Percentiles rank a stretch among this genome's conserved stretches.
phyloP scores from a whole-genome alignment of 495 filamentous ascomycete genomes.

The Xylaria flabelliformis region DNA sequence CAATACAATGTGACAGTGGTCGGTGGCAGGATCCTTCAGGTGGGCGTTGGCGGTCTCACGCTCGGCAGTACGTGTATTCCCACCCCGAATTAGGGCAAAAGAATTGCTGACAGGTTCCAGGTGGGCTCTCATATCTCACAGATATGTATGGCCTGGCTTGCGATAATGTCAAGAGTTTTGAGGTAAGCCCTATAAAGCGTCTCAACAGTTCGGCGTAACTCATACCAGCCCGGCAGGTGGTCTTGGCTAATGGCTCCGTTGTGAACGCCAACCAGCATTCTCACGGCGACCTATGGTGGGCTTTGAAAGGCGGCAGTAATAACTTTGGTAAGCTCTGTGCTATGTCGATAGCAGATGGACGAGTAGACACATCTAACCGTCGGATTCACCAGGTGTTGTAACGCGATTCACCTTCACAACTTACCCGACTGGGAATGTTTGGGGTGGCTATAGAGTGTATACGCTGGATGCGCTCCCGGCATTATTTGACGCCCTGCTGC shows the following conservation, averaged over 20 bases:
- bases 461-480: conserved; percentile 36
- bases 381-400: conserved; percentile 40
- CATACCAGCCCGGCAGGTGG: conserved; percentile 41
- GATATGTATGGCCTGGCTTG: conserved; percentile 62
- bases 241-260: conserved; percentile 59
- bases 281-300: conserved; percentile 50
- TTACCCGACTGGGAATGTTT: conserved; percentile 49
- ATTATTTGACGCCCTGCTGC: conserved; percentile 34
- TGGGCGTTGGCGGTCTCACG: conserved; percentile 53
- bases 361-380: conserved; percentile 24
- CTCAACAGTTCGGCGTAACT: conserved; percentile 6
- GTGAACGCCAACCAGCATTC: conserved; percentile 52
- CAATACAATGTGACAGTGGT: conserved; percentile 51
- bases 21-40: conserved; percentile 55
- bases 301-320: conserved; percentile 56
- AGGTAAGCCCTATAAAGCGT: conserved; percentile 37
- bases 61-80: conserved; percentile 37
- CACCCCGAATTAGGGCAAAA: conserved; percentile 18
- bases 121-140: conserved; percentile 57
- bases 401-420: conserved; percentile 53
- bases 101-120: conserved; percentile 20
- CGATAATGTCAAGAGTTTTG: conserved; percentile 60
- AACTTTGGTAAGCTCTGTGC: conserved; percentile 54
- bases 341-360: neutral
- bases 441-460: conserved; percentile 50